Evolutionary conservation across 2,329 filamentous ascomycete species (phyloP).

Genomic region (Colletotrichum aenigma): DNA sequence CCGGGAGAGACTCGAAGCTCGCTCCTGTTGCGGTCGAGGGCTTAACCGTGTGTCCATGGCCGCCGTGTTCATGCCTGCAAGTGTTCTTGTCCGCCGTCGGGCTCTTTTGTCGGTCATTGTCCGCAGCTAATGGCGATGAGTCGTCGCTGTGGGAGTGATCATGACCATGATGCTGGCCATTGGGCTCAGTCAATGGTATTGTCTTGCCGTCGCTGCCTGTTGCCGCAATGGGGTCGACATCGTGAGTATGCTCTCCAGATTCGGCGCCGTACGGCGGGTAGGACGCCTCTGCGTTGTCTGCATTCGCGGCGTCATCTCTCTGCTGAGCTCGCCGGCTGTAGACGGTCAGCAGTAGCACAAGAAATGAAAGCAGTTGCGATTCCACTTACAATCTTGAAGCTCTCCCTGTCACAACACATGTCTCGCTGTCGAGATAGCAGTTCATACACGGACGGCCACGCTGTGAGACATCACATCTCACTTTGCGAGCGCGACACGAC

Average conservation of each 20-base stretch:
- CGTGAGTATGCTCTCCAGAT: slow-evolving; percentile 26
- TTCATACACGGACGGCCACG: slow-evolving; percentile 55
- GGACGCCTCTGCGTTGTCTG: slow-evolving; percentile 29
- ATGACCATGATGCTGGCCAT: neutral
- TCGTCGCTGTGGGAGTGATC: neutral
- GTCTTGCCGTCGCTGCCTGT: slow-evolving; percentile 29
- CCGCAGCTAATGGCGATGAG: neutral
- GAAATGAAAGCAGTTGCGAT: neutral
- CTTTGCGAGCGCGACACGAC: slow-evolving; percentile 55
- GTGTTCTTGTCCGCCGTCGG: neutral
- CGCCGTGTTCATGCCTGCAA: neutral
- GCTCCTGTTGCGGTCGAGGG: neutral
- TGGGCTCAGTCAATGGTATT: neutral
- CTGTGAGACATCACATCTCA: slow-evolving; percentile 55
- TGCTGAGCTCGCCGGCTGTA: slow-evolving; percentile 31
- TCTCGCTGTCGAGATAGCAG: slow-evolving; percentile 54
- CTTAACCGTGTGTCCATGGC: neutral
- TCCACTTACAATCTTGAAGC: slow-evolving; percentile 42
- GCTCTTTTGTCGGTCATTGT: neutral
- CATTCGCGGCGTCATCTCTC: slow-evolving; percentile 27
- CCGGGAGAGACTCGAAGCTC: neutral
- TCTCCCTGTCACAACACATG: slow-evolving; percentile 43
- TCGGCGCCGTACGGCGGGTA: slow-evolving; percentile 32
- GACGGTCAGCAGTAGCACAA: neutral
- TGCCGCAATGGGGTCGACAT: slow-evolving; percentile 31